Percentiles rank a stretch among this genome's conserved stretches.
Conservation (phyloP, 306 rosid genomes). For the Cicer yamashitae region DNA sequence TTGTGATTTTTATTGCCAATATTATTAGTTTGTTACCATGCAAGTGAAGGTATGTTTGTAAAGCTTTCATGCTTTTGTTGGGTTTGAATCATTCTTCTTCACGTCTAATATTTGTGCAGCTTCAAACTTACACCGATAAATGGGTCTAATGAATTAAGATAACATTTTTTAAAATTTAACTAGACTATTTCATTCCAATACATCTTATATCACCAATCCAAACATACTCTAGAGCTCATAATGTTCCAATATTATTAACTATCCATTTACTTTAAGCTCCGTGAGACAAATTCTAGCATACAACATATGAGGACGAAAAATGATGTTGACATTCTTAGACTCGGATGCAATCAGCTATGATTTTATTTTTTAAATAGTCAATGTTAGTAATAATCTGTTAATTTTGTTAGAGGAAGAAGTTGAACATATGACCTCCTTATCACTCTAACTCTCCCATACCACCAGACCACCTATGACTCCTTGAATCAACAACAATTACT, state of each 20-base stretch:
- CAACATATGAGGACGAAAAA: neutral
- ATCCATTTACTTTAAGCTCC: neutral
- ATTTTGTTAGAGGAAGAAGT: too few relatives aligned
- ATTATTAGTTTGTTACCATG: neutral
- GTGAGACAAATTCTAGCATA: neutral
- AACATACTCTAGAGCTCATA: neutral
- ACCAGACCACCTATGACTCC: too few relatives aligned
- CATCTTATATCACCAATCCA: too few relatives aligned
- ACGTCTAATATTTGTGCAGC: neutral
- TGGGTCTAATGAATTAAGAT: neutral
- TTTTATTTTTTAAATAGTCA: too few relatives aligned
- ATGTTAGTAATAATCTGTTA: too few relatives aligned
- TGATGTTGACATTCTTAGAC: neutral
- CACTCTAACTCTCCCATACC: too few relatives aligned
- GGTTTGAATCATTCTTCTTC: neutral
- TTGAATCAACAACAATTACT: conserved; percentile 35
- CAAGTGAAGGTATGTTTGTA: neutral
- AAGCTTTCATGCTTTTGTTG: neutral
- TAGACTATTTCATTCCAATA: too few relatives aligned
- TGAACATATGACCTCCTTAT: too few relatives aligned
- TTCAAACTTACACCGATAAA: neutral
- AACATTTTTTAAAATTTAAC: too few relatives aligned
- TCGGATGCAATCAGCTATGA: conserved; percentile 20
- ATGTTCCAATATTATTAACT: neutral
- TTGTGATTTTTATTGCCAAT: neutral